These are phyloP conservation scores for Arthromyces matolae DNA, from an alignment of 768 basidiomycete genomes.

Conservation along the genomic window DNA sequence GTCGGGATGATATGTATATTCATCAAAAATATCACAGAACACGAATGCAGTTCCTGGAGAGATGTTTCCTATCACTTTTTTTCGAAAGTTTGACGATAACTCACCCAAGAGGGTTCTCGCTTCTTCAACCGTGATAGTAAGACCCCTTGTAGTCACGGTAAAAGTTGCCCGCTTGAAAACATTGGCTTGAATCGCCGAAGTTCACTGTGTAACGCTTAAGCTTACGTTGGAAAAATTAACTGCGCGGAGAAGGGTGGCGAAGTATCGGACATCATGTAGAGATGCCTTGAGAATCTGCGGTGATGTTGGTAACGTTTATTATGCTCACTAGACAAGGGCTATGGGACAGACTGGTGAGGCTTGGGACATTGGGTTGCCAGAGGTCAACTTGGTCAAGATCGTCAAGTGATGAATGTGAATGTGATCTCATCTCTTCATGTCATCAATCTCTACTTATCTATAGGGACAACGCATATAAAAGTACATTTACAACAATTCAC, in stretches of 20 bases:
- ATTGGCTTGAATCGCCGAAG: not conserved
- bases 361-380: too few species aligned
- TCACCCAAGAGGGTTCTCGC: conserved; percentile 74
- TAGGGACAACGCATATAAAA: too few species aligned
- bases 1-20: conserved; percentile 62
- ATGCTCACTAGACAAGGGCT: too few species aligned
- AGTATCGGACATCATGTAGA: conserved; percentile 78
- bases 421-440: too few species aligned
- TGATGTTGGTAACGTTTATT: not conserved
- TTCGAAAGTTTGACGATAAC: not conserved
- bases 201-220: conserved; percentile 9
- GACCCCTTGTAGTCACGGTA: conserved; percentile 61
- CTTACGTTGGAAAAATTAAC: conserved; percentile 79
- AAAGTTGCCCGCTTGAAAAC: conserved; percentile 64
- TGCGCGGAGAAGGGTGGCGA: conserved; percentile 74
- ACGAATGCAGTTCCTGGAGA: conserved; percentile 80
- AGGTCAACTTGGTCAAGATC: too few species aligned
- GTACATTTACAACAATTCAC: too few species aligned
- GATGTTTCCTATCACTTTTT: not conserved
- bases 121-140: conserved; percentile 83
- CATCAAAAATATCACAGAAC: conserved; percentile 72
- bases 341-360: too few species aligned
- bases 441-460: too few species aligned
- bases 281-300: conserved; percentile 60
- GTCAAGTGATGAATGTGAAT: too few species aligned